Conservation (phyloP, 352 stramenopile genomes). For the Phytophthora ramorum region DNA sequence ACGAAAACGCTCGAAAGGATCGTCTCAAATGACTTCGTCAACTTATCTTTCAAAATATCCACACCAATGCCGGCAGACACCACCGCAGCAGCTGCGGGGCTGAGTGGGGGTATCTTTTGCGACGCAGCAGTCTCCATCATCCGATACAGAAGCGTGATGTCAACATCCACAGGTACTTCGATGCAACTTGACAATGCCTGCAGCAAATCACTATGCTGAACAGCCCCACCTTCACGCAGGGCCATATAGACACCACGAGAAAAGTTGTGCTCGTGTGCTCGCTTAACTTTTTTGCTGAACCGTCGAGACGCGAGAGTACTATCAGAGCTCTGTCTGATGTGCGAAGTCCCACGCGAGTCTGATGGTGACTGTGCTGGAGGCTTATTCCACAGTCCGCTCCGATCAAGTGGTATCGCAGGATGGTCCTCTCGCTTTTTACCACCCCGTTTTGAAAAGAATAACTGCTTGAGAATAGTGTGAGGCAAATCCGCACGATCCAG, state of each 20-base stretch:
- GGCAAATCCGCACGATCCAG: constrained; percentile 41
- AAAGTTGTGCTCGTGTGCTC: constrained; percentile 90
- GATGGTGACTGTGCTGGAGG: constrained; percentile 21
- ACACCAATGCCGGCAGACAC: constrained; percentile 50
- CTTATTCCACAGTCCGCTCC: constrained; percentile 33
- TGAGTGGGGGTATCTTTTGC: constrained; percentile 34
- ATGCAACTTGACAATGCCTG: constrained; percentile 88
- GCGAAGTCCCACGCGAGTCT: constrained; percentile 5
- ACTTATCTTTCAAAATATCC: constrained; percentile 61
- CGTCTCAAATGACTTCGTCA: constrained; percentile 77
- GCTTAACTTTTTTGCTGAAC: constrained; percentile 87
- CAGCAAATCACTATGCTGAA: constrained; percentile 87
- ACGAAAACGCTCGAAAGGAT: constrained; percentile 71
- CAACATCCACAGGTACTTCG: constrained; percentile 84
- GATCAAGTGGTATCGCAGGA: constrained; percentile 30
- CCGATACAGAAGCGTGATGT: constrained; percentile 88
- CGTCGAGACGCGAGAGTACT: constrained; percentile 49
- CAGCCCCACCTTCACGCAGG: constrained; percentile 69
- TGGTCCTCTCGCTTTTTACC: constrained; percentile 30
- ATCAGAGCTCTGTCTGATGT: constrained; percentile 26
- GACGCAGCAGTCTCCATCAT: constrained; percentile 70
- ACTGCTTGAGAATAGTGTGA: constrained; percentile 59
- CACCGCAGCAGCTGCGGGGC: constrained; percentile 41
- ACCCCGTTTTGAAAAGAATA: constrained; percentile 52
- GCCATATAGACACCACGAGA: constrained; percentile 87